Percentiles rank a stretch among this genome's conserved stretches.
Evolutionary conservation across 306 rosid species (phyloP).

Genomic region (Geum urbanum): DNA sequence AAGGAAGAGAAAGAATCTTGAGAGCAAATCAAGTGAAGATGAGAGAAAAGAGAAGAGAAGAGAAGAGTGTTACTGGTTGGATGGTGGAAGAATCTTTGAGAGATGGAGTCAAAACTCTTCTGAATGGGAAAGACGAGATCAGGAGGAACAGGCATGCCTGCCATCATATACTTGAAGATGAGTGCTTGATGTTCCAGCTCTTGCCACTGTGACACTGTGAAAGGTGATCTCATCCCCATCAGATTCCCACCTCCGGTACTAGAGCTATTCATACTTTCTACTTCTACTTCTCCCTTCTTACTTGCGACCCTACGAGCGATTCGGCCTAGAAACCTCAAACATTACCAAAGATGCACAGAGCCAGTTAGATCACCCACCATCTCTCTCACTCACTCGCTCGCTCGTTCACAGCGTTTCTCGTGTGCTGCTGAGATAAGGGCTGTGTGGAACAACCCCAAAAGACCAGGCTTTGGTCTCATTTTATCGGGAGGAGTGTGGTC

Average conservation of each 20-base stretch:
- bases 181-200: slow-evolving; percentile 87
- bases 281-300: background rate
- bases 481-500: no score
- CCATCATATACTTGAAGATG: slow-evolving; percentile 80
- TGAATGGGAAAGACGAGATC: slow-evolving; percentile 80
- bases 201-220: slow-evolving; percentile 85
- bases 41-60: background rate
- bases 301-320: no score
- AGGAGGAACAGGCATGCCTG: slow-evolving; percentile 77
- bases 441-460: slow-evolving; percentile 22
- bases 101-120: slow-evolving; percentile 62
- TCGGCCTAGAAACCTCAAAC: slow-evolving; percentile 26
- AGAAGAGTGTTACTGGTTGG: slow-evolving; percentile 42
- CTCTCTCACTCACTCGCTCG: slow-evolving; percentile 13
- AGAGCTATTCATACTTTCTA: background rate
- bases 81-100: slow-evolving; percentile 57
- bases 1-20: background rate
- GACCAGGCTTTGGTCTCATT: slow-evolving; percentile 24
- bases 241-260: slow-evolving; percentile 14
- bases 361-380: slow-evolving; percentile 23
- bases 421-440: slow-evolving; percentile 30
- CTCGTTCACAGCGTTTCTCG: slow-evolving; percentile 13
- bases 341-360: slow-evolving; percentile 25
- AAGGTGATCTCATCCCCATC: slow-evolving; percentile 52
- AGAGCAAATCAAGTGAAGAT: slow-evolving; percentile 19